Base-by-base conservation (phyloP, 2,329 filamentous ascomycete species). In the Alternaria triticina region DNA sequence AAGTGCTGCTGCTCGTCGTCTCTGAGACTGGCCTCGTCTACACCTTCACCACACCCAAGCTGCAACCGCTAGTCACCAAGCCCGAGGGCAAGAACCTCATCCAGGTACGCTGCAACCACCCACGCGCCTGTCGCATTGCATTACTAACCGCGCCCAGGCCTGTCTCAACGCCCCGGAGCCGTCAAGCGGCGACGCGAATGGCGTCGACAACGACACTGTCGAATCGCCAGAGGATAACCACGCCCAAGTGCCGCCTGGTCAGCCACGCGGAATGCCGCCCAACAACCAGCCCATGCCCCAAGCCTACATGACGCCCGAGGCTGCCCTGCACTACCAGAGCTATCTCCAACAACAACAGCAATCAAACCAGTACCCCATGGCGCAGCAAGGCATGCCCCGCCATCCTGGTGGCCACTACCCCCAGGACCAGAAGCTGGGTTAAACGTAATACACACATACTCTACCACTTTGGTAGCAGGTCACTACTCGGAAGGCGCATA, bases 71-170 rank as follows among this genome's bases (percentile, higher is more conserved):
- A 57, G 96, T 98, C 73, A 99, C 96, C 68, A 98, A 98, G 86
- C 91, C 96, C 17, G 96, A 98, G 83, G 96, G 96, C 84, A 99
- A 99, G 88, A 99, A 99, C 81, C 86, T 99, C 70, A 98, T 99
- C 73, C 96, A 99, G 90, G 96, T 97, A 88, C 70, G 89, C 62
- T 62, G 57, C 68, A 27, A 45, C 59, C 54, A 43, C 52, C 33
- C 46, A 8, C 33, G 40, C 45, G 28, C 30, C 25, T 30, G 49
- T 66, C 61, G 62, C 66, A 61, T 62, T 23, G 51, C 58, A 56
- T 65, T 66, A 66, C 82, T 84, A 71, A 83, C 77, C 55, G 72
- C 25, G 23, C 59, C n/a, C 73, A 98, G 95, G 94, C 96, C 55
- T 99, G 96, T 79, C 84, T 99, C 65, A 99, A 99, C 81, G 96